Percentiles rank a stretch among this genome's conserved stretches.
phyloP scores from a whole-genome alignment of 2,329 filamentous ascomycete genomes.

The Chalara sp. region DNA sequence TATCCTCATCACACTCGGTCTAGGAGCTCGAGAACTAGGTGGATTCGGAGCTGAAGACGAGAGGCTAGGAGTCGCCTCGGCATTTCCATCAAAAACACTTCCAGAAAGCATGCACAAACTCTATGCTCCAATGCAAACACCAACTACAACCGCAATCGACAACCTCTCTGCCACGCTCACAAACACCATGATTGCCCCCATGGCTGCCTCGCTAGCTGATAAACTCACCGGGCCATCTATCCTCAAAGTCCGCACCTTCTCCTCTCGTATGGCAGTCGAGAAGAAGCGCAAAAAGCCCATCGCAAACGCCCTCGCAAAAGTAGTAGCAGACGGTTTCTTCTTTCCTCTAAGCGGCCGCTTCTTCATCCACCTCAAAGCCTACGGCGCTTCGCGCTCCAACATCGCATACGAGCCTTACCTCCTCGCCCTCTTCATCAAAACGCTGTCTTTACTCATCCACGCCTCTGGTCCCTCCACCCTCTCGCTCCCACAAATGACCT shows the following conservation, averaged over 20 bases:
- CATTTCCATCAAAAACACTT: slow-evolving; percentile 77
- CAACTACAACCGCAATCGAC: slow-evolving; percentile 43
- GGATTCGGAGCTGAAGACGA: slow-evolving; percentile 51
- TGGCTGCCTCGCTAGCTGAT: slow-evolving; percentile 78
- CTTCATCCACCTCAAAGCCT: slow-evolving; percentile 54
- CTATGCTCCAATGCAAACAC: slow-evolving; percentile 41
- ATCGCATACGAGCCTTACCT: slow-evolving; percentile 70
- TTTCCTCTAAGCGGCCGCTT: slow-evolving; percentile 78
- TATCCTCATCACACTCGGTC: slow-evolving; percentile 73
- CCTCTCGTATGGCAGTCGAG: slow-evolving; percentile 64
- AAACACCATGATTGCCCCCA: slow-evolving; percentile 67
- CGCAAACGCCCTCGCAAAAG: slow-evolving; percentile 69
- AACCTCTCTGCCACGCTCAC: slow-evolving; percentile 62
- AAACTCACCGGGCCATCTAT: slow-evolving; percentile 70
- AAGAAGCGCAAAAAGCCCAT: slow-evolving; percentile 50
- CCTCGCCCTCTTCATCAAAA: slow-evolving; percentile 76
- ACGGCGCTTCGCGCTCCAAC: slow-evolving; percentile 41
- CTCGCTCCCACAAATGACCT: slow-evolving; percentile 70
- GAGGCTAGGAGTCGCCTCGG: slow-evolving; percentile 23
- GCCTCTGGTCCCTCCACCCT: slow-evolving; percentile 76
- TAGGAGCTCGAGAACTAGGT: slow-evolving; percentile 78
- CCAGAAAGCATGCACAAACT: slow-evolving; percentile 66
- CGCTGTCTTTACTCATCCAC: slow-evolving; percentile 74
- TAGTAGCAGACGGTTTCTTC: slow-evolving; percentile 76
- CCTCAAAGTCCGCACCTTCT: slow-evolving; percentile 86